Base-by-base conservation (phyloP, 345 rosid genomes). In the Brassica carinata region DNA sequence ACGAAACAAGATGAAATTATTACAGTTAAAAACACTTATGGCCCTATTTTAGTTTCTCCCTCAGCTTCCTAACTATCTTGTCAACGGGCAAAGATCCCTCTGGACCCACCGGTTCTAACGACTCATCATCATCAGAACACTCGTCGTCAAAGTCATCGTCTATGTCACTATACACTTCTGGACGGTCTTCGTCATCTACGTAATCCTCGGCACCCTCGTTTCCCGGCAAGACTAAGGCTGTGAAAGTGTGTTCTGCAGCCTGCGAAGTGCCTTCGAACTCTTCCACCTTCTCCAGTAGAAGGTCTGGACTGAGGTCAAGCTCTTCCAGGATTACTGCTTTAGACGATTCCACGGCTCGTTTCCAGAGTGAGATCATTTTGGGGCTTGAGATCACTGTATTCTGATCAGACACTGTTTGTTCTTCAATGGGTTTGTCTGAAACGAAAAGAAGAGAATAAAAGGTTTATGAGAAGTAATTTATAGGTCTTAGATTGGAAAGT, bases 361-460 rank as follows among this genome's bases (percentile, higher is more conserved):
- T 79, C 98, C 98, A 93, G 8, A 88, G 84, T 26, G 89, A 88
- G 77, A 86, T 84, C 98, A 91, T 93, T 87, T 91, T 88, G 51
- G 94, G 94, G 86, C 92, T 90, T 62, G 92, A 91, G 62, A 80
- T 83, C 74, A 82, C 84, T 33, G 63, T 68, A 66, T 73, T 79
- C 36, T 67, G 59, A 51, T 77, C 82, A 55, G 74, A 72, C 53
- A 67, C 59, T 30, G 66, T 26, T 76, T 57, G 13, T 71, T 76
- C 81, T 57, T 57, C 5, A 45, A 29, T 29, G 55, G 30, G 8
- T 43, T 81, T 29, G 57, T 82, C 81, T 82, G 78, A 33, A 77
- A 51, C 14, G 18, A 13, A 62, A 77, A 31, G 33, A 67, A 27
- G 40, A 64, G 45, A 43, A 43, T 64, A 1, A 76, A 57, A 19